Evolutionary conservation across 2,329 filamentous ascomycete species (phyloP).

Genomic region (Aaosphaeria pasadenensis): DNA sequence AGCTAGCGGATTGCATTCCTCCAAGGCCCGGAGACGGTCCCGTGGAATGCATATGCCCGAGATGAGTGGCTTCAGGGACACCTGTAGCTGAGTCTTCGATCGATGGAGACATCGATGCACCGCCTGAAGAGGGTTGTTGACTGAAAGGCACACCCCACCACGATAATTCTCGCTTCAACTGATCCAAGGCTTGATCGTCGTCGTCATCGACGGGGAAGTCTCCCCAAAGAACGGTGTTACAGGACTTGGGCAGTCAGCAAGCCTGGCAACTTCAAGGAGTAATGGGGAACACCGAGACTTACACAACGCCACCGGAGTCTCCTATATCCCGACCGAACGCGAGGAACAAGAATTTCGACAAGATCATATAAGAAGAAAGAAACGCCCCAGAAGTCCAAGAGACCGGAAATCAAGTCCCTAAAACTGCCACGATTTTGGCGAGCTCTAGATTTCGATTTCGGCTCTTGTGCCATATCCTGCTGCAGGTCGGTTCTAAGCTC

Average conservation of each 20-base stretch:
- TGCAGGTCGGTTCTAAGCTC: background rate
- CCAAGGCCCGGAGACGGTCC: background rate
- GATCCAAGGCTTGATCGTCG: background rate
- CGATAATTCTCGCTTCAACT: background rate
- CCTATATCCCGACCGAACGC: background rate
- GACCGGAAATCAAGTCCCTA: background rate
- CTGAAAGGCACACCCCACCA: background rate
- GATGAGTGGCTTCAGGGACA: background rate
- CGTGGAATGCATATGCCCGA: background rate
- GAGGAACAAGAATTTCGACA: background rate
- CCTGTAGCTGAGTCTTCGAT: background rate
- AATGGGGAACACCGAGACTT: background rate
- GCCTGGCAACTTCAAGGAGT: background rate
- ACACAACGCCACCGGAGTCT: slow-evolving; percentile 1
- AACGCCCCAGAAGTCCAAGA: background rate
- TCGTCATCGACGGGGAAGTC: background rate
- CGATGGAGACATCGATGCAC: background rate
- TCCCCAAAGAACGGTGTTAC: slow-evolving; percentile 1
- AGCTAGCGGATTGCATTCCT: background rate
- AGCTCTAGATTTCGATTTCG: background rate
- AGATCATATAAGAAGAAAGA: slow-evolving; percentile 1
- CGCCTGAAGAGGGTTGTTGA: background rate
- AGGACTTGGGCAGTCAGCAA: slow-evolving; percentile 1
- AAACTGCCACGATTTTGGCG: background rate
- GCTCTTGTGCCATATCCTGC: background rate